Base-by-base conservation (phyloP, 2,329 filamentous ascomycete species). In the Fusarium albosuccineum region DNA sequence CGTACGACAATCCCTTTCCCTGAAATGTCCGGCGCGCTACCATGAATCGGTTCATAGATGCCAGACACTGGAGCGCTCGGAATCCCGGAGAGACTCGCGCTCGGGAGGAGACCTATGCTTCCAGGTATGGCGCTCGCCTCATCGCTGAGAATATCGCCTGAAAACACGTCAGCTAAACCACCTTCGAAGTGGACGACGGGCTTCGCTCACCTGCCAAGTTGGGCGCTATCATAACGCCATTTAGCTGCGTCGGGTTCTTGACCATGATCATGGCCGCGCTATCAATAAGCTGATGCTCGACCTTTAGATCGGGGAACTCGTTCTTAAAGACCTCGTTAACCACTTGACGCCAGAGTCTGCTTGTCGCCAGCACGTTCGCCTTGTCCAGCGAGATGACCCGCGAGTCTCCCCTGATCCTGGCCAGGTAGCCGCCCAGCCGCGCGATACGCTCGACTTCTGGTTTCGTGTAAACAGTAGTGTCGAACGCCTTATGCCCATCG, bases 241-340 rank as follows among this genome's bases (percentile, higher is more conserved):
- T 97, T 59, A 97, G 84, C 34, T 89, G 87, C 36, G 90, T 85
- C 22, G 94, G 94, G 80, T 93, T 94, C 89, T 96, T 97, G 74
- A 97, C 88, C 91, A 97, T 94, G 71, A 97, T 83, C 94, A 97
- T 97, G 65, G 94, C 93, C 14, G 94, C 94, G 64, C 89, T 92
- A 82, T 97, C 94, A 76, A 97, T 97, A 57, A 97, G 86, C 77
- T 97, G 93, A 80, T 97, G 94, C 65, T 89, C 88, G 49, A 95
- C 81, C 82, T 92, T 87, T 41, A 97, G 81, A 79, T 94, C 87
- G 4, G 94, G 94, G 82, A 95, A 97, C 83, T 97, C 94, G 68
- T 90, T 90, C 70, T 85, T 86, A 86, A 97, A 94, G 62, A 95
- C 86, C 80, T 97, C 92, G 37, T 87, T 88, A 26, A 97, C 91